A percentile compares a stretch with the other conserved stretches of the same genome.
phyloP scores from a whole-genome alignment of 2,329 filamentous ascomycete genomes.

The Calonectria honghensis region DNA sequence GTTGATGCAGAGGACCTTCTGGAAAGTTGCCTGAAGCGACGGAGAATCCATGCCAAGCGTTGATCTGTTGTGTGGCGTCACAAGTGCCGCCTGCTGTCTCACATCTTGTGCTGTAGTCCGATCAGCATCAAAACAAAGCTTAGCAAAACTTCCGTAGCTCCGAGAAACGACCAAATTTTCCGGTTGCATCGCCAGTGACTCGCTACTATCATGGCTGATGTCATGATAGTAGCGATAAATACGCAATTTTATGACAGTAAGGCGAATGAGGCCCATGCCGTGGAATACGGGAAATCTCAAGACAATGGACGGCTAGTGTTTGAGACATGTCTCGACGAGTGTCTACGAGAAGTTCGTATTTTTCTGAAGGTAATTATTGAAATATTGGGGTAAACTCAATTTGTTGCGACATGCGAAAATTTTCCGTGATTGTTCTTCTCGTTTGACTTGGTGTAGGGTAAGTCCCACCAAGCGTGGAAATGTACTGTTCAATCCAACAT shows the following conservation, averaged over 20 bases:
- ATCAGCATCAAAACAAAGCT: not conserved
- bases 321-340: not conserved
- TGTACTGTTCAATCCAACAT: not conserved
- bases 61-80: constrained; percentile 5
- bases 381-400: not conserved
- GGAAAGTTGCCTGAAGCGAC: constrained; percentile 11
- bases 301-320: not conserved
- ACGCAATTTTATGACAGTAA: not conserved
- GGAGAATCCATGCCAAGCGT: not conserved
- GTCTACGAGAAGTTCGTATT: not conserved
- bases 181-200: not conserved
- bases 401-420: not conserved
- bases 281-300: not conserved
- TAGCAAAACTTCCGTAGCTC: not conserved
- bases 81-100: not conserved
- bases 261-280: not conserved
- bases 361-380: not conserved
- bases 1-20: not conserved
- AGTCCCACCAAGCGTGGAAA: not conserved
- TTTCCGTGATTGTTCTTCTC: not conserved
- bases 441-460: not conserved
- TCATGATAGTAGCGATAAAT: no score
- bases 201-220: not conserved
- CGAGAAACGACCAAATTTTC: not conserved
- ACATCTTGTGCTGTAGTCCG: not conserved